Evolutionary conservation across 2,329 filamentous ascomycete species (phyloP).

Genomic region (Cytospora chrysosperma): DNA sequence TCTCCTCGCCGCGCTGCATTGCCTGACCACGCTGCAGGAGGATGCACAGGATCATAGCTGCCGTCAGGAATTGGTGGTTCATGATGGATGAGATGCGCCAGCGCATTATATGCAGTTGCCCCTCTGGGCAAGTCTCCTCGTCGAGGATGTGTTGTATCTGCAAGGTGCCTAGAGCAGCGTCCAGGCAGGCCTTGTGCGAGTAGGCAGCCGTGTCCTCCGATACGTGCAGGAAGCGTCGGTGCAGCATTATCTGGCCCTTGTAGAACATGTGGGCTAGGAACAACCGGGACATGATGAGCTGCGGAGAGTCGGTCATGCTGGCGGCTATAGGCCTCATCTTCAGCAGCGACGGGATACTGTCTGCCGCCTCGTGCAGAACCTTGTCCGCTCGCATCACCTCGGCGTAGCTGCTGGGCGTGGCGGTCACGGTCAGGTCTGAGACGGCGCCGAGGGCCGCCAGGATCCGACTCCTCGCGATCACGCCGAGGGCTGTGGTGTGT

Average conservation of each 20-base stretch:
- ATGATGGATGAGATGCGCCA: slow-evolving; percentile 15
- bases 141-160: slow-evolving; percentile 29
- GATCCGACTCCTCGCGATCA: slow-evolving; percentile 15
- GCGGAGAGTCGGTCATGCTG: slow-evolving; percentile 29
- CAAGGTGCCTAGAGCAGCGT: slow-evolving; percentile 29
- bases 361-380: slow-evolving; percentile 28
- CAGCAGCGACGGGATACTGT: slow-evolving; percentile 29
- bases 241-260: slow-evolving; percentile 34
- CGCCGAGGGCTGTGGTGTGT: neutral
- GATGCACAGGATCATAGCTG: slow-evolving; percentile 9
- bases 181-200: slow-evolving; percentile 29
- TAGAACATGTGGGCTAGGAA: slow-evolving; percentile 32
- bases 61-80: slow-evolving; percentile 17
- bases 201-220: slow-evolving; percentile 28
- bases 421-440: slow-evolving; percentile 17
- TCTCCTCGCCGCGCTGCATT: neutral
- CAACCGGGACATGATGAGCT: slow-evolving; percentile 31
- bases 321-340: slow-evolving; percentile 24
- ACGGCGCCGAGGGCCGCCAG: slow-evolving; percentile 20
- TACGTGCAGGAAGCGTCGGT: slow-evolving; percentile 30
- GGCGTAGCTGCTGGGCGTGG: slow-evolving; percentile 23
- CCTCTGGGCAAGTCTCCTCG: slow-evolving; percentile 23
- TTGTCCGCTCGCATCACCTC: slow-evolving; percentile 29
- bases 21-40: neutral
- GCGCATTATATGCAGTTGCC: slow-evolving; percentile 4